Conservation (phyloP, 2,329 filamentous ascomycete genomes). For the Phialophora chinensis region DNA sequence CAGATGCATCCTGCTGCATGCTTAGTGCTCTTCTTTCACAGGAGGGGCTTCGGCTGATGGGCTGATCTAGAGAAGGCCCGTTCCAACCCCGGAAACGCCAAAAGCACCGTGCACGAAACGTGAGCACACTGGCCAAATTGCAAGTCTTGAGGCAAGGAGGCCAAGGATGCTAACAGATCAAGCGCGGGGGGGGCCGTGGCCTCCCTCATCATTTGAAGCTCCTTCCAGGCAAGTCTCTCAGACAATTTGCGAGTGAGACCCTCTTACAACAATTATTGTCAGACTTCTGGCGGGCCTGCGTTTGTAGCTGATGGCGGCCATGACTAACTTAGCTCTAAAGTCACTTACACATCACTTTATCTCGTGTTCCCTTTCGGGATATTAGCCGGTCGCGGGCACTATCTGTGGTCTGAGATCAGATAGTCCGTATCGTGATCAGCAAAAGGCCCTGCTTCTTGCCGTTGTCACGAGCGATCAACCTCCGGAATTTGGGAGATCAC, state of each 20-base stretch:
- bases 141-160: not conserved
- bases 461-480: not conserved
- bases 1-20: slow-evolving; percentile 4
- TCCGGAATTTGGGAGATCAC: not conserved
- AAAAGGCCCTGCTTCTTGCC: not conserved
- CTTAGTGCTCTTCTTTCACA: slow-evolving; percentile 4
- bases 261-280: not conserved
- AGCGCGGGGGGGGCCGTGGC: no score
- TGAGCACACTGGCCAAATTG: not conserved
- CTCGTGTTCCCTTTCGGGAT: not conserved
- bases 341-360: not conserved
- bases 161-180: no score
- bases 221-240: not conserved
- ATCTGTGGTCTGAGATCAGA: not conserved
- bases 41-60: slow-evolving; percentile 6
- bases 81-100: slow-evolving; percentile 20
- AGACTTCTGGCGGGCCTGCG: not conserved
- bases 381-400: not conserved
- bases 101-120: not conserved
- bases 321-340: not conserved
- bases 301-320: not conserved
- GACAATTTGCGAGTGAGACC: not conserved
- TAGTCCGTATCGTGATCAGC: not conserved
- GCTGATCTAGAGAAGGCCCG: slow-evolving; percentile 14
- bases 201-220: no score